Conservation (phyloP, 2,329 filamentous ascomycete genomes). For the Hymenoscyphus occultus region DNA sequence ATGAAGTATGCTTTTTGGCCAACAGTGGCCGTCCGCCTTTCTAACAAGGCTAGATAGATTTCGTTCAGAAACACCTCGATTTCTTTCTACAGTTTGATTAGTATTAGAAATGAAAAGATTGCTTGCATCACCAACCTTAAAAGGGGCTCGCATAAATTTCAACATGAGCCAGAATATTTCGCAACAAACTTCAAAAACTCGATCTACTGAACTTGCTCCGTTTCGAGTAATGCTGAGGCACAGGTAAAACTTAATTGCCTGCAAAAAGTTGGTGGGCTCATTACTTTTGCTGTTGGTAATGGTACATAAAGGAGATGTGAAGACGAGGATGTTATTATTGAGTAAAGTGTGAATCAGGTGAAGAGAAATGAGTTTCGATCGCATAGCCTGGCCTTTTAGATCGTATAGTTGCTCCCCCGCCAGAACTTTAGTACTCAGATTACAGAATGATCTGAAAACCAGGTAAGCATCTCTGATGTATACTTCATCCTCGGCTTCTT, state of each 20-base stretch:
- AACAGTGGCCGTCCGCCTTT: slow-evolving; percentile 78
- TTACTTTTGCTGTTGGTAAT: slow-evolving; percentile 89
- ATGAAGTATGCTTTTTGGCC: slow-evolving; percentile 94
- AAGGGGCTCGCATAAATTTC: slow-evolving; percentile 85
- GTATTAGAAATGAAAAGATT: background rate
- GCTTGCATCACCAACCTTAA: slow-evolving; percentile 63
- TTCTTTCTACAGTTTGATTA: slow-evolving; percentile 65
- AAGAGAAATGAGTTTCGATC: slow-evolving; percentile 91
- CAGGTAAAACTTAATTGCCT: slow-evolving; percentile 95
- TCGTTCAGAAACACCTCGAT: slow-evolving; percentile 98
- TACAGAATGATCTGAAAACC: slow-evolving; percentile 96
- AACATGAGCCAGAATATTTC: slow-evolving; percentile 99
- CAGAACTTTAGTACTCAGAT: slow-evolving; percentile 88
- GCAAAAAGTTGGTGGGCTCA: slow-evolving; percentile 84
- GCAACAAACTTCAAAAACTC: slow-evolving; percentile 91
- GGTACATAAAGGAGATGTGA: slow-evolving; percentile 86
- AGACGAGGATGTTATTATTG: slow-evolving; percentile 89
- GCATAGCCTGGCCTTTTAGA: slow-evolving; percentile 90
- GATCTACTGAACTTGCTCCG: slow-evolving; percentile 86
- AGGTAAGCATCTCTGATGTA: slow-evolving; percentile 97
- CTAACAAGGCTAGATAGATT: slow-evolving; percentile 89
- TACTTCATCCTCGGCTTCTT: slow-evolving; percentile 83
- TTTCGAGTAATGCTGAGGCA: slow-evolving; percentile 94
- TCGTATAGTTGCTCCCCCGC: slow-evolving; percentile 90
- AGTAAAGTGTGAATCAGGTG: slow-evolving; percentile 94